These are phyloP conservation scores for Knoxdaviesia capensis DNA, from an alignment of 2,329 filamentous ascomycete genomes.

Conservation along the genomic window DNA sequence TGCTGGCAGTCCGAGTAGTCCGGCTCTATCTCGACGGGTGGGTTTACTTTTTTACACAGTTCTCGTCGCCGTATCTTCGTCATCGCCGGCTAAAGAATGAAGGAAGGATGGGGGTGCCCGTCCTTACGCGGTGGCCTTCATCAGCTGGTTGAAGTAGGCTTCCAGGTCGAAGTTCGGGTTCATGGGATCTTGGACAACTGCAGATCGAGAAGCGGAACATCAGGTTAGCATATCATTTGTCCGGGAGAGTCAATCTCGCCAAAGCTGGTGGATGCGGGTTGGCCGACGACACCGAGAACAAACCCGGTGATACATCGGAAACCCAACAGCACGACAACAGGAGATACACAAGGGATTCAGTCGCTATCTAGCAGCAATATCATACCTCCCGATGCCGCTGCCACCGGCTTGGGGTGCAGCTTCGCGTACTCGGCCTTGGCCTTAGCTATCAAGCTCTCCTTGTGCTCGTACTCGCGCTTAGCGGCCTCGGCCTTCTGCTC, in stretches of 20 bases:
- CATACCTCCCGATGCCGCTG: slow-evolving; percentile 10
- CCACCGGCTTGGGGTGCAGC: slow-evolving; percentile 27
- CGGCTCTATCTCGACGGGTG: neutral
- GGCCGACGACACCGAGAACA: too few species aligned
- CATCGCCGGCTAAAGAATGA: too few species aligned
- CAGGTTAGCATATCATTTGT: too few species aligned
- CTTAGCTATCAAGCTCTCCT: slow-evolving; percentile 77
- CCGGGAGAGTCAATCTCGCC: too few species aligned
- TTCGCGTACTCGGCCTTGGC: slow-evolving; percentile 81
- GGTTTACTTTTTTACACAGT: slow-evolving; percentile 3
- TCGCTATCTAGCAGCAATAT: neutral
- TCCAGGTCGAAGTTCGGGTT: slow-evolving; percentile 90
- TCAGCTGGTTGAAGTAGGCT: slow-evolving; percentile 50
- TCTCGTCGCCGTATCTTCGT: neutral
- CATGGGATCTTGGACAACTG: slow-evolving; percentile 32
- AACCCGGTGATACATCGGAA: too few species aligned
- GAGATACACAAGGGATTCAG: too few species aligned
- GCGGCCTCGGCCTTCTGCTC: slow-evolving; percentile 49
- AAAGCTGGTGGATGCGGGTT: too few species aligned
- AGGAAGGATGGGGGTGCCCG: too few species aligned
- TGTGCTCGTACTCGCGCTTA: slow-evolving; percentile 73
- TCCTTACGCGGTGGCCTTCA: slow-evolving; percentile 28
- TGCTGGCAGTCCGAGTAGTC: neutral
- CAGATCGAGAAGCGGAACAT: too few species aligned
- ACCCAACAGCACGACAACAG: too few species aligned